A percentile compares a stretch with the other conserved stretches of the same genome.
These are phyloP conservation scores for Pseudoperonospora humuli DNA, from an alignment of 352 stramenopile species.

Conservation along the genomic window DNA sequence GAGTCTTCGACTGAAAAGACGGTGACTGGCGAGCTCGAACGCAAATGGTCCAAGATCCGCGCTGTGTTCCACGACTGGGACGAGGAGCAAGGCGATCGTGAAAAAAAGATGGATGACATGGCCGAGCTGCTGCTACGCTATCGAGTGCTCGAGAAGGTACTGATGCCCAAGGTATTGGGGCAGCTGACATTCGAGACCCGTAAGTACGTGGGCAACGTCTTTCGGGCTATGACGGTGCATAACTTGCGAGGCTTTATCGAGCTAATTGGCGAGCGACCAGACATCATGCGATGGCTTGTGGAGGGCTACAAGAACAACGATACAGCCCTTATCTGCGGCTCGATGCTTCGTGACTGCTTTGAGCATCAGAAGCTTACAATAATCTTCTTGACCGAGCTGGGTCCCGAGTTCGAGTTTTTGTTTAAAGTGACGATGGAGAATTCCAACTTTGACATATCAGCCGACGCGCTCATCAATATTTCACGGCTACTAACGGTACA, in stretches of 20 bases:
- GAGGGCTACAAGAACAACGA: conserved; percentile 68
- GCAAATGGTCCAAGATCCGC: conserved; percentile 66
- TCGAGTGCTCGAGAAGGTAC: conserved; percentile 62
- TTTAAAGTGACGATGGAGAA: conserved; percentile 72
- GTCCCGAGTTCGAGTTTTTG: conserved; percentile 54
- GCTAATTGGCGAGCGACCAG: conserved; percentile 45
- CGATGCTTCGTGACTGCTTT: conserved; percentile 78
- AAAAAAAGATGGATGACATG: conserved; percentile 79
- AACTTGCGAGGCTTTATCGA: conserved; percentile 56
- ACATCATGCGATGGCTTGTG: conserved; percentile 67
- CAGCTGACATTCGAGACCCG: conserved; percentile 75
- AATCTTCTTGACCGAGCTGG: conserved; percentile 54
- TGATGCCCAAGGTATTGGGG: conserved; percentile 60
- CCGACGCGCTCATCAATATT: conserved; percentile 79
- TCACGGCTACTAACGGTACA: conserved; percentile 57
- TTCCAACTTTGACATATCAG: conserved; percentile 76
- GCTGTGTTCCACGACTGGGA: conserved; percentile 71
- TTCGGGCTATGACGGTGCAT: conserved; percentile 69
- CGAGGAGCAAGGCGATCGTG: conserved; percentile 53
- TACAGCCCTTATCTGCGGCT: conserved; percentile 65
- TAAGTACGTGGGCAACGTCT: conserved; percentile 75
- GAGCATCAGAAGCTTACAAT: conserved; percentile 51
- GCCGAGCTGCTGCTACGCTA: conserved; percentile 64
- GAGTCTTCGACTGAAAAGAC: conserved; percentile 45
- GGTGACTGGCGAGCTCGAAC: conserved; percentile 64